Evolutionary conservation across 371 early-diverging fungal species (phyloP), one percentile per base, ranked within the genome.

Genomic region (Mortierella sp.): DNA sequence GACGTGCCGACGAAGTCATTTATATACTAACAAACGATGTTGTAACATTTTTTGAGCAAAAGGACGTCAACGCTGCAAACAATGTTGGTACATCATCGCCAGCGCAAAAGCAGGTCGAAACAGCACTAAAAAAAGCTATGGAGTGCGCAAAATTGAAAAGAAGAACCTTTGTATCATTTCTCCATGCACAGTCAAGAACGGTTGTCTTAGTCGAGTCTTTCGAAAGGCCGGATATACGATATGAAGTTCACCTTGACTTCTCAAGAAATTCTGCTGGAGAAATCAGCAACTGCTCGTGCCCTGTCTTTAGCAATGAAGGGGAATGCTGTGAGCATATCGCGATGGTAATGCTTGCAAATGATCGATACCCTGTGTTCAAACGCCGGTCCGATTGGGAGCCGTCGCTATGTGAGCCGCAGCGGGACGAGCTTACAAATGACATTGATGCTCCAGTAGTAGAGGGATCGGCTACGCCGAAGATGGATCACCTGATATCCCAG

Each of bases 21-120:
- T 50, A 50, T 19, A 50, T 50, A 21, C 50, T 50, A n/a, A 50
- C 50, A 50, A 50, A 50, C 50, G 50, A 50, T n/a, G 50, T 21
- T 50, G 6, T 50, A 19, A 15, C 3, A 6, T 50, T n/a, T 50
- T 50, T n/a, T 50, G 50, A 50, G 50, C n/a, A 50, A n/a, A 50
- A 50, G 16, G 50, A 5, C n/a, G 16, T 21, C n/a, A 50, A 50
- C 21, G 50, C 50, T 50, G 16, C 21, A 50, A 19, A 50, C 21
- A 50, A 50, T 21, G 50, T 50, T 50, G 5, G 21, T 7, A 6
- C 50, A 50, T 19, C 50, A 19, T n/a, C 50, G 6, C 50, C 50
- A 21, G 50, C 11, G 1, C 50, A 50, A 5, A 50, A 50, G 21
- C 50, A 50, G 21, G 16, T 50, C 7, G 50, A 21, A 50, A 16